Percentiles rank a stretch among this genome's conserved stretches.
Conservation (phyloP, 495 filamentous ascomycete species). For the Cercophora scortea region DNA sequence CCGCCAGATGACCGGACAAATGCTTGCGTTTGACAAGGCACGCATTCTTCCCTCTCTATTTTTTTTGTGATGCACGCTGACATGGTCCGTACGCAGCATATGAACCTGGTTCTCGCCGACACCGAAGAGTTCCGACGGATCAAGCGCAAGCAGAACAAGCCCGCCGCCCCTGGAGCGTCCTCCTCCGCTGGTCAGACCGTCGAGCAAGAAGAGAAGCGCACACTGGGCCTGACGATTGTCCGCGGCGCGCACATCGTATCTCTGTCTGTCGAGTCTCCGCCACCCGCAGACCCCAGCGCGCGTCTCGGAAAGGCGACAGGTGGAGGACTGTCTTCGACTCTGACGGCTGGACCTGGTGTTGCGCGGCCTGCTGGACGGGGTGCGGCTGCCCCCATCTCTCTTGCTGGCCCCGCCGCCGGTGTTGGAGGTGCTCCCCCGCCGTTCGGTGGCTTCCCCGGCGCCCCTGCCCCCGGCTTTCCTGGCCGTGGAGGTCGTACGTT, state of each 20-base stretch:
- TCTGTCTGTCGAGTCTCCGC: slow-evolving; percentile 90
- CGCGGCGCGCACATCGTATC: slow-evolving; percentile 91
- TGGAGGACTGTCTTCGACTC: slow-evolving; percentile 56
- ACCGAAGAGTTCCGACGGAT: slow-evolving; percentile 98
- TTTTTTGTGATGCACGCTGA: background rate
- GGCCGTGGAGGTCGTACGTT: slow-evolving; percentile 69
- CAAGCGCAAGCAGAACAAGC: slow-evolving; percentile 79
- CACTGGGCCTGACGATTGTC: slow-evolving; percentile 87
- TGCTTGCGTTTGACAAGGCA: slow-evolving; percentile 97
- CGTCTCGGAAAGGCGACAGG: slow-evolving; percentile 74
- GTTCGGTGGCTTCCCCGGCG: slow-evolving; percentile 42
- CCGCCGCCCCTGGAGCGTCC: slow-evolving; percentile 58
- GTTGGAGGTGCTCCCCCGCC: slow-evolving; percentile 68
- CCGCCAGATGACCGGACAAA: slow-evolving; percentile 92
- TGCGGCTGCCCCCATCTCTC: slow-evolving; percentile 61
- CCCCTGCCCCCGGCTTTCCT: slow-evolving; percentile 63
- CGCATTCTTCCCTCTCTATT: slow-evolving; percentile 1
- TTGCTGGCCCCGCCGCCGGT: slow-evolving; percentile 82
- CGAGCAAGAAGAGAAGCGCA: slow-evolving; percentile 94
- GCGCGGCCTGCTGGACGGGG: slow-evolving; percentile 88
- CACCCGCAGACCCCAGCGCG: slow-evolving; percentile 88
- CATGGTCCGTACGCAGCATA: slow-evolving; percentile 54
- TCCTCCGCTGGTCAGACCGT: slow-evolving; percentile 49
- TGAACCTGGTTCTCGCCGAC: slow-evolving; percentile 98
- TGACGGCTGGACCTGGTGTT: slow-evolving; percentile 82